These are phyloP conservation scores for Pyrrhoderma noxium DNA, from an alignment of 1,284 basidiomycete species.

Conservation along the genomic window DNA sequence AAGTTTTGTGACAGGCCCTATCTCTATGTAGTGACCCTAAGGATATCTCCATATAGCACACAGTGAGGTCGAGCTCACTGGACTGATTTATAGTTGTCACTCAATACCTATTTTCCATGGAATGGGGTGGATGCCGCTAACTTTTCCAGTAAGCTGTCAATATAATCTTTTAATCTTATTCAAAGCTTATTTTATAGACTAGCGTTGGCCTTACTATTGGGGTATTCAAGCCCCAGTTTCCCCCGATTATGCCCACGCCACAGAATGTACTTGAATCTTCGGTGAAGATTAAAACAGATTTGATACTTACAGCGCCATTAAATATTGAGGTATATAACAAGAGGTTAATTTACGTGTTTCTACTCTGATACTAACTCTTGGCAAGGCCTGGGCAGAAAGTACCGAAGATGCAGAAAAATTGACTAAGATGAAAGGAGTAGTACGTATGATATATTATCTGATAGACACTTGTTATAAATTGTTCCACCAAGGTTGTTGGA, in stretches of 20 bases:
- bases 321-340: conserved; percentile 27
- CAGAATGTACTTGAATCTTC: conserved; percentile 22
- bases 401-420: not conserved
- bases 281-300: conserved; percentile 19
- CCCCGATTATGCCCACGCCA: conserved; percentile 24
- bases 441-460: conserved; percentile 6
- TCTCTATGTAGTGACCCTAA: not conserved
- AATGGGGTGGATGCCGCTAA: conserved; percentile 20
- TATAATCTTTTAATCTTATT: not conserved
- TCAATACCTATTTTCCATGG: conserved; percentile 22
- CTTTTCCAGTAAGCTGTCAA: conserved; percentile 19
- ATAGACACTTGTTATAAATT: conserved; percentile 7
- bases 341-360: too few species aligned
- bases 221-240: conserved; percentile 21
- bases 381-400: conserved; percentile 7
- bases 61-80: conserved; percentile 22
- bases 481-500: conserved; percentile 23
- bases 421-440: not conserved
- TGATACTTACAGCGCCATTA: conserved; percentile 24
- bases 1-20: not conserved
- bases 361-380: too few species aligned
- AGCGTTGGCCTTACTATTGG: conserved; percentile 24
- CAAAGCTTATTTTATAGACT: conserved; percentile 18
- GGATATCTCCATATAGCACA: conserved; percentile 15
- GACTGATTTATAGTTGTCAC: conserved; percentile 18